These are phyloP conservation scores for Xerocomellus intermedius DNA, from an alignment of 768 basidiomycete genomes.

Conservation along the genomic window DNA sequence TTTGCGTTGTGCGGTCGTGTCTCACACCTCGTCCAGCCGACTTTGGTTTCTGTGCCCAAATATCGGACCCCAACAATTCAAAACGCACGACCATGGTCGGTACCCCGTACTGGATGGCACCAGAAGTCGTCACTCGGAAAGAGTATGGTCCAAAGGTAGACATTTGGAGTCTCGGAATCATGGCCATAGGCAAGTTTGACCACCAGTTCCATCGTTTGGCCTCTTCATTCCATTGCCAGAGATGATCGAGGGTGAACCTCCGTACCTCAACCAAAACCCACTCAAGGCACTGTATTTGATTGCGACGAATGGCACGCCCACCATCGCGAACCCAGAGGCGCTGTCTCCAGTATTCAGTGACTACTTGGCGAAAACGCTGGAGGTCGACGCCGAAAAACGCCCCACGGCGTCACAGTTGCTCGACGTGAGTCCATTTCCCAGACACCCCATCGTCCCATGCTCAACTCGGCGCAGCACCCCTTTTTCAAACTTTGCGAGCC, in stretches of 20 bases:
- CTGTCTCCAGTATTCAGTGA: conserved; percentile 80
- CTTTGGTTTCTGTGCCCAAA: conserved; percentile 98
- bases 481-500: conserved; percentile 91
- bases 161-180: conserved; percentile 95
- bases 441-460: not conserved
- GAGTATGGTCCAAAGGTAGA: conserved; percentile 99
- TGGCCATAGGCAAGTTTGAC: conserved; percentile 75
- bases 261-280: conserved; percentile 95
- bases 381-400: conserved; percentile 93
- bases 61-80: conserved; percentile 82
- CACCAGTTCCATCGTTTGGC: not conserved
- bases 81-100: conserved; percentile 99
- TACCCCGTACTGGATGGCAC: conserved; percentile 99
- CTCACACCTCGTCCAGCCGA: conserved; percentile 58
- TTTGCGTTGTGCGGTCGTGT: not conserved
- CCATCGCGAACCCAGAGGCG: conserved; percentile 86
- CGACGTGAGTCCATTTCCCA: conserved; percentile 46
- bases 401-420: conserved; percentile 82
- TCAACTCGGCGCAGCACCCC: conserved; percentile 53
- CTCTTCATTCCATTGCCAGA: conserved; percentile 44
- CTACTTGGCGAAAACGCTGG: conserved; percentile 83
- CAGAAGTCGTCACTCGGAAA: conserved; percentile 95
- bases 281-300: conserved; percentile 96
- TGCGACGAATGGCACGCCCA: conserved; percentile 96
- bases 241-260: conserved; percentile 98